phyloP scores from a whole-genome alignment of 2,329 filamentous ascomycete genomes.

The Beauveria australis region DNA sequence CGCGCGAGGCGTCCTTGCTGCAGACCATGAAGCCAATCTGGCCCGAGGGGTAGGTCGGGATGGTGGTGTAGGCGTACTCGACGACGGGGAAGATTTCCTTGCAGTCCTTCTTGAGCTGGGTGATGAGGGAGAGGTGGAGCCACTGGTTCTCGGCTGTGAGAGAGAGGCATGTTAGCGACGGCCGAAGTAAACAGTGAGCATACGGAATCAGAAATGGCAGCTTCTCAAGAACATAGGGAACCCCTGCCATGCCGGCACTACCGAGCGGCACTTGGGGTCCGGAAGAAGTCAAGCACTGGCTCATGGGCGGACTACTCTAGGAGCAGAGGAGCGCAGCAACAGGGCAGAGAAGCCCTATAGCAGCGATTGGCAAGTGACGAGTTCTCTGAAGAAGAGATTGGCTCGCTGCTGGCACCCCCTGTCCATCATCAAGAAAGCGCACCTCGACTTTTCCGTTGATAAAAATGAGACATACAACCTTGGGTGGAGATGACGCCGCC shows the following conservation, averaged over 20 bases:
- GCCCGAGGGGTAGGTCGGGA: slow-evolving; percentile 96
- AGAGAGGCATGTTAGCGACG: neutral
- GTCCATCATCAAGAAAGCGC: slow-evolving; percentile 26
- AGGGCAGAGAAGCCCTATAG: slow-evolving; percentile 14
- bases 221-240: slow-evolving; percentile 14
- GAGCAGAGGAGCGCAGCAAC: slow-evolving; percentile 8
- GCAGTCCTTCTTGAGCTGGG: slow-evolving; percentile 93
- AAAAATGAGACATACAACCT: slow-evolving; percentile 94
- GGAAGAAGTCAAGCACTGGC: slow-evolving; percentile 31
- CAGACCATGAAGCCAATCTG: slow-evolving; percentile 99
- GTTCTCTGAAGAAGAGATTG: neutral
- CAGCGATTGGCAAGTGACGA: neutral
- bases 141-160: slow-evolving; percentile 91
- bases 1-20: slow-evolving; percentile 80
- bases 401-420: slow-evolving; percentile 9
- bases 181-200: slow-evolving; percentile 14
- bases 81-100: slow-evolving; percentile 93
- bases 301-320: slow-evolving; percentile 12
- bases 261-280: slow-evolving; percentile 24
- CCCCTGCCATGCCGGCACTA: slow-evolving; percentile 27
- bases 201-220: slow-evolving; percentile 10
- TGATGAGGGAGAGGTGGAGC: slow-evolving; percentile 92
- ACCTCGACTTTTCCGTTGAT: slow-evolving; percentile 31
- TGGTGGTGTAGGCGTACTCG: slow-evolving; percentile 98
- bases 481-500: slow-evolving; percentile 98